Percentiles rank a stretch among this genome's conserved stretches.
Conservation (phyloP, 495 filamentous ascomycete species). For the Penicillium canariense region DNA sequence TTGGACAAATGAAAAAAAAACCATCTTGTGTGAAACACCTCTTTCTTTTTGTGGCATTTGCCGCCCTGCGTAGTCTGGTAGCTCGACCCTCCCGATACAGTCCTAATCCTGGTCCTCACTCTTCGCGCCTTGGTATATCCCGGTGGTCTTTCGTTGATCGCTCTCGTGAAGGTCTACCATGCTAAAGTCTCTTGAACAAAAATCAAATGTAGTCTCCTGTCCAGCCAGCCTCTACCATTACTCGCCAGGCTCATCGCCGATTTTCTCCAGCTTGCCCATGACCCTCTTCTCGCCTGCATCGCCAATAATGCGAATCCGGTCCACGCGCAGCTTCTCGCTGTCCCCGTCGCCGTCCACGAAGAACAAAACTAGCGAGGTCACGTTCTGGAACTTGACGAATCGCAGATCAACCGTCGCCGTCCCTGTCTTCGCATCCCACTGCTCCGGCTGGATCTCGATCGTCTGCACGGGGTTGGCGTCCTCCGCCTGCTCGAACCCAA, state of each 20-base stretch:
- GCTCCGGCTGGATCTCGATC: conserved; percentile 65
- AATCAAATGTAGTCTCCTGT: conserved; percentile 2
- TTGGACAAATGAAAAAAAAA: not conserved
- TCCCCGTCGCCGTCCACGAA: conserved; percentile 85
- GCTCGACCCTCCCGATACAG: not conserved
- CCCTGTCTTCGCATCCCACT: conserved; percentile 83
- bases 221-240: conserved; percentile 28
- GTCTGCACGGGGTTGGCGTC: conserved; percentile 75
- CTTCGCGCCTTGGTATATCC: not conserved
- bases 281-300: conserved; percentile 91
- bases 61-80: not conserved
- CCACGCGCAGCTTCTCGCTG: conserved; percentile 81
- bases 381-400: conserved; percentile 97
- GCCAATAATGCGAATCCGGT: conserved; percentile 81
- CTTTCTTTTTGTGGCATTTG: not conserved
- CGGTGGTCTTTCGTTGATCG: not conserved
- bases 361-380: conserved; percentile 81
- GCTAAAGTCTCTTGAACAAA: not conserved
- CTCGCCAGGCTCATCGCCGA: conserved; percentile 73
- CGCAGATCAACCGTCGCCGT: conserved; percentile 81
- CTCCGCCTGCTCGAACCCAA: conserved; percentile 94
- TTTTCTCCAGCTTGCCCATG: conserved; percentile 93
- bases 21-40: too few species aligned
- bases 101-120: too few species aligned
- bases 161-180: conserved; percentile 3